Conservation (phyloP, 2,329 filamentous ascomycete species). For the Emmonsiellopsis sp. region DNA sequence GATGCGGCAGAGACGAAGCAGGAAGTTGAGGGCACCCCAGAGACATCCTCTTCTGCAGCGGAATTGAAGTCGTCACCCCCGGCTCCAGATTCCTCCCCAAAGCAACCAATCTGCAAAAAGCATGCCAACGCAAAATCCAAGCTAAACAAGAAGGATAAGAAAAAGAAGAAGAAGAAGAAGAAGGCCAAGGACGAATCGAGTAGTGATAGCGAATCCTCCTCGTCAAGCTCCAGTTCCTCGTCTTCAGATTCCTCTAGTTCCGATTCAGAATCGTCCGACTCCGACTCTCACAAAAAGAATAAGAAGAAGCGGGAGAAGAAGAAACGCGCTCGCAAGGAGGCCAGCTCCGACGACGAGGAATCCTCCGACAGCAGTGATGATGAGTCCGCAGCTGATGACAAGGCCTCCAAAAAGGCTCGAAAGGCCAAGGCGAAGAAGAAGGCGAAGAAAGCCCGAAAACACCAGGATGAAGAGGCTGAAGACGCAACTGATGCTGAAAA, state of each 20-base stretch:
- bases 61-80: conserved; percentile 16
- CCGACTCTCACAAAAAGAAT: conserved; percentile 7
- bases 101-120: conserved; percentile 25
- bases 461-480: conserved; percentile 21
- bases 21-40: conserved; percentile 19
- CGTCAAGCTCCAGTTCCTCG: conserved; percentile 11
- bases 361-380: conserved; percentile 9
- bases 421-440: conserved; percentile 31
- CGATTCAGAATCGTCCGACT: conserved; percentile 13
- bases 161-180: conserved; percentile 11
- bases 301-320: conserved; percentile 3
- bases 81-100: conserved; percentile 17
- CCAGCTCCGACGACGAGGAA: conserved; percentile 1
- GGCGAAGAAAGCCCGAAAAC: conserved; percentile 24
- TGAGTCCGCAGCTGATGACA: conserved; percentile 18
- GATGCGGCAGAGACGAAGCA: conserved; percentile 20
- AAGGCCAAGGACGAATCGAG: conserved; percentile 8
- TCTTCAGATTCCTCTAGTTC: conserved; percentile 14
- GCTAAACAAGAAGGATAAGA: conserved; percentile 16
- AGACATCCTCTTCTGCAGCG: conserved; percentile 20
- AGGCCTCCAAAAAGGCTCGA: conserved; percentile 28
- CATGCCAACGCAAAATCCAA: conserved; percentile 16
- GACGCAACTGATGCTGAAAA: conserved; percentile 24
- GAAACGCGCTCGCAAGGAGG: conserved; percentile 1
- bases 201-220: conserved; percentile 4